A percentile compares a stretch with the other conserved stretches of the same genome.
Evolutionary conservation across 257 asterid species (phyloP).

Genomic region (Solanum ossicruentum): DNA sequence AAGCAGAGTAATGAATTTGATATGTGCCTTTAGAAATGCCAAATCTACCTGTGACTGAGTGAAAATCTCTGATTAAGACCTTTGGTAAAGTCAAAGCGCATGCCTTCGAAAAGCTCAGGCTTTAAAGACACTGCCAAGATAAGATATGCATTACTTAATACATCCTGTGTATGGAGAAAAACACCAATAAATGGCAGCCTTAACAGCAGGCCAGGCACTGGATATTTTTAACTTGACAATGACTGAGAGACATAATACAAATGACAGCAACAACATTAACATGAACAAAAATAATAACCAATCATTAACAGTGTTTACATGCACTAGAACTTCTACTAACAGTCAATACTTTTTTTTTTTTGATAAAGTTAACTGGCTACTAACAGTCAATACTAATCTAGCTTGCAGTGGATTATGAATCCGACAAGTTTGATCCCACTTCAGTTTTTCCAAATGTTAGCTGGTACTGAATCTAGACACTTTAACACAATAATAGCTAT

Average conservation of each 20-base stretch:
- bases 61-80: conserved; percentile 82
- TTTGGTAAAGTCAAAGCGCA: conserved; percentile 92
- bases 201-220: neutral
- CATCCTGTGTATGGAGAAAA: neutral
- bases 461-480: neutral
- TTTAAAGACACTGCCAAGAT: conserved; percentile 82
- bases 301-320: neutral
- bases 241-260: neutral
- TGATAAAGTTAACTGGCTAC: neutral
- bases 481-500: neutral
- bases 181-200: neutral
- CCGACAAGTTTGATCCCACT: neutral
- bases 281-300: neutral
- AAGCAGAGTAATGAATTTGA: neutral
- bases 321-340: neutral
- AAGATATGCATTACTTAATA: neutral
- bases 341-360: neutral
- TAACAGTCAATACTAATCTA: neutral
- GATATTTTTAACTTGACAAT: neutral
- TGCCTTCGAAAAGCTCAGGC: conserved; percentile 96
- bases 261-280: neutral
- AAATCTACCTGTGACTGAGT: conserved; percentile 82
- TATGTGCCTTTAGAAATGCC: neutral
- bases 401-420: neutral
- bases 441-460: neutral